A percentile compares a stretch with the other conserved stretches of the same genome.
Evolutionary conservation across 768 basidiomycete species (phyloP).

Genomic region (Boletus huronensis): DNA sequence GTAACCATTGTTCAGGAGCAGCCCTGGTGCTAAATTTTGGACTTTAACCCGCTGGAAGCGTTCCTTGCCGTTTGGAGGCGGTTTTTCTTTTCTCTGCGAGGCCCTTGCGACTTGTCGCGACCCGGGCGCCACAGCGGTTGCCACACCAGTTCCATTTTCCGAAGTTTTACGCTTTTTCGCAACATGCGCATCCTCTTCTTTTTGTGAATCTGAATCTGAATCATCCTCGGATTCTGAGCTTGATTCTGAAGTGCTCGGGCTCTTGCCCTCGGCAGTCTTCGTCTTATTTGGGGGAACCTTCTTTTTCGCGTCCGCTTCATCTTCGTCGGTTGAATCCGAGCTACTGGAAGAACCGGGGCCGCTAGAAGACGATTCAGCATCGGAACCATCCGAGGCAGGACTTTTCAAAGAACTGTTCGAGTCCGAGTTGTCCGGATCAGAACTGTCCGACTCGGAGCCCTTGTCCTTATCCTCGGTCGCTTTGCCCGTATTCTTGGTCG

Average conservation of each 20-base stretch:
- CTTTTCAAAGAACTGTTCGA: conserved; percentile 13
- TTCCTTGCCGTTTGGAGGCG: conserved; percentile 44
- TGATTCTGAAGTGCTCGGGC: conserved; percentile 8
- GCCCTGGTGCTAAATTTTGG: conserved; percentile 44
- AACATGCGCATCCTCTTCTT: conserved; percentile 25
- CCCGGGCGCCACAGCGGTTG: conserved; percentile 39
- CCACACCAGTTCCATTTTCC: conserved; percentile 47
- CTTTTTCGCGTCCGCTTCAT: conserved; percentile 1
- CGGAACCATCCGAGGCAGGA: conserved; percentile 13
- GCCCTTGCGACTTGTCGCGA: not conserved
- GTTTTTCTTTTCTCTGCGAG: conserved; percentile 14
- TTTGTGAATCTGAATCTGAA: not conserved
- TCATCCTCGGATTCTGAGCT: conserved; percentile 28
- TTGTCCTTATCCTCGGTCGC: not conserved
- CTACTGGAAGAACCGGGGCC: conserved; percentile 8
- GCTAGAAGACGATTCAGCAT: conserved; percentile 15
- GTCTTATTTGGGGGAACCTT: not conserved
- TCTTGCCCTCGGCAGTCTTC: not conserved
- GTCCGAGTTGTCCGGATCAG: conserved; percentile 17
- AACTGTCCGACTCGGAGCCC: conserved; percentile 9
- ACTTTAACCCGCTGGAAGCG: conserved; percentile 81
- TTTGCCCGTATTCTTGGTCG: not conserved
- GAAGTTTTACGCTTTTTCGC: conserved; percentile 62
- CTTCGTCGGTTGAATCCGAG: conserved; percentile 17
- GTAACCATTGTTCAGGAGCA: conserved; percentile 70